A percentile compares a stretch with the other conserved stretches of the same genome.
Conservation (phyloP, 495 filamentous ascomycete species). For the Letharia lupina region DNA sequence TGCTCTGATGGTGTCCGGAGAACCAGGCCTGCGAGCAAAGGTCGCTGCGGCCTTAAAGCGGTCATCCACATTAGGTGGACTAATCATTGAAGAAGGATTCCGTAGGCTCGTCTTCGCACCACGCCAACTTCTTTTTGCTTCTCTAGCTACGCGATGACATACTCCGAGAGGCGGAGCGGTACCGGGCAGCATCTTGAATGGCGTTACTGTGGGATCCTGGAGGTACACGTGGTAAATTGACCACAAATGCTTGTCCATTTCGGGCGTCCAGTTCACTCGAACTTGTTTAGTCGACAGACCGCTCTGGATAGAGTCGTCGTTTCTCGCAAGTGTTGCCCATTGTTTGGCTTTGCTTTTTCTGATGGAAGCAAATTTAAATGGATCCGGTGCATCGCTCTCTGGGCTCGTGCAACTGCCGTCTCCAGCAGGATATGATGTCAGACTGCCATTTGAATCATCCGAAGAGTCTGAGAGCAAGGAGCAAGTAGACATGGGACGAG, state of each 20-base stretch:
- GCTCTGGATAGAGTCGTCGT: constrained; percentile 15
- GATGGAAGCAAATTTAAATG: constrained; percentile 39
- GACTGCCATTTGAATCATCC: constrained; percentile 56
- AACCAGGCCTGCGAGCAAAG: constrained; percentile 18
- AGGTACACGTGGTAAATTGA: constrained; percentile 80
- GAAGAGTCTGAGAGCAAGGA: constrained; percentile 64
- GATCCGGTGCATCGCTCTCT: constrained; percentile 52
- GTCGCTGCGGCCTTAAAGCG: neutral
- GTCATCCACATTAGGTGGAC: constrained; percentile 4
- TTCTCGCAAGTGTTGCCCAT: constrained; percentile 30
- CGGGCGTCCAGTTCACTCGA: constrained; percentile 58
- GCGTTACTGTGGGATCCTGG: constrained; percentile 85
- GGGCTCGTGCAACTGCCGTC: constrained; percentile 62
- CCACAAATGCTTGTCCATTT: constrained; percentile 93
- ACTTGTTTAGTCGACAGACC: constrained; percentile 10
- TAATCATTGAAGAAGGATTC: constrained; percentile 17
- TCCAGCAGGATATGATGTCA: constrained; percentile 53
- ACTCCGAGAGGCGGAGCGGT: constrained; percentile 82
- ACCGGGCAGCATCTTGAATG: constrained; percentile 83
- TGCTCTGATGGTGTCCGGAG: constrained; percentile 35
- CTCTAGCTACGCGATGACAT: constrained; percentile 76
- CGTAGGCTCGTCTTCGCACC: constrained; percentile 32
- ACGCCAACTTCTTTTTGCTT: constrained; percentile 79
- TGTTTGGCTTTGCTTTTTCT: constrained; percentile 37
- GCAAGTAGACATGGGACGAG: constrained; percentile 49